Evolutionary conservation across 305 asterid genomes (phyloP).

Genomic region (Andrographis paniculata): DNA sequence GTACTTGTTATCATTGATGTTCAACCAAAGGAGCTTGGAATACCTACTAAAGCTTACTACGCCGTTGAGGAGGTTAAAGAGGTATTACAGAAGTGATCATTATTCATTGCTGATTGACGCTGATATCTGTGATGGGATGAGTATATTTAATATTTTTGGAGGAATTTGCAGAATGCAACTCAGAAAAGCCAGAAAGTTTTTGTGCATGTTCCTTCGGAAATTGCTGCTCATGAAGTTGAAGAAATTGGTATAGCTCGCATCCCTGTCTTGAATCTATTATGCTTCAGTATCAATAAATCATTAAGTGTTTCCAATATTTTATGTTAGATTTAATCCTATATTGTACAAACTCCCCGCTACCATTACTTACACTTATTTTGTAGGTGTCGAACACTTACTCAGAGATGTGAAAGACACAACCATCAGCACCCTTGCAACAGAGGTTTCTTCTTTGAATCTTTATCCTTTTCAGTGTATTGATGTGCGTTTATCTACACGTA

Average conservation of each 20-base stretch:
- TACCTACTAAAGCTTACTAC: constrained; percentile 92
- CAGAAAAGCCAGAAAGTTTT: constrained; percentile 92
- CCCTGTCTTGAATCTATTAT: constrained; percentile 11
- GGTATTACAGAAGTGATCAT: constrained; percentile 27
- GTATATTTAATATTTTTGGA: constrained; percentile 5
- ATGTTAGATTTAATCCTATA: neutral
- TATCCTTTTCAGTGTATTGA: neutral
- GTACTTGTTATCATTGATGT: constrained; percentile 90
- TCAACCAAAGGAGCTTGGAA: constrained; percentile 86
- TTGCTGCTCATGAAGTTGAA: constrained; percentile 97
- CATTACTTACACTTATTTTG: constrained; percentile 16
- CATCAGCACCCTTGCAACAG: constrained; percentile 92
- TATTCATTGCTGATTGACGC: neutral
- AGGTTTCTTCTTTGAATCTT: constrained; percentile 40
- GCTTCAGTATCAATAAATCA: constrained; percentile 1
- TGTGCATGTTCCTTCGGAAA: constrained; percentile 88
- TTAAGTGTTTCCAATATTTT: neutral
- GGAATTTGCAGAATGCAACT: constrained; percentile 75
- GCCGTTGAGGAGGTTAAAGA: constrained; percentile 98
- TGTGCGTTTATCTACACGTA: no score
- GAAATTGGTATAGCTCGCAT: constrained; percentile 59
- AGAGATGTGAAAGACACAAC: constrained; percentile 96
- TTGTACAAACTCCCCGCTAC: constrained; percentile 10
- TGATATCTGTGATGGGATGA: constrained; percentile 2
- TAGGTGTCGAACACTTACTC: constrained; percentile 92